Evolutionary conservation across 305 asterid genomes (phyloP), one percentile per base, ranked within the genome.

Genomic region (Fraxinus velutina): DNA sequence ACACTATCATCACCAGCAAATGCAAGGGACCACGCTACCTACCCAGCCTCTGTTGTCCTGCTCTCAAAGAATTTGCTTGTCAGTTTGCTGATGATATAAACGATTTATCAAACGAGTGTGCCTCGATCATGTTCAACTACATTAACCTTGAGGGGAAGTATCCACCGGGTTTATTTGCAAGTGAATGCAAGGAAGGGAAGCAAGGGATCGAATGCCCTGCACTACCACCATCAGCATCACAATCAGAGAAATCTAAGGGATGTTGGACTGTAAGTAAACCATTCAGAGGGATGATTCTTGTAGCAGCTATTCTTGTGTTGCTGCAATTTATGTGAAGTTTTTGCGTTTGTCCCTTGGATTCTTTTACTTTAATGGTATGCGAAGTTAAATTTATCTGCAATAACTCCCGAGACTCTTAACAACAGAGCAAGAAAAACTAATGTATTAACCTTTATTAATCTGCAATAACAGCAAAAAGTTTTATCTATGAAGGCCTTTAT

Each of bases 121-220:
- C 90, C 42, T 0, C 78, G 0, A 57, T 55, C 6, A 87, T 94
- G 91, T 83, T 90, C 79, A 79, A 84, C 78, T 90, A 93, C 80
- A 92, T 94, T 47, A 66, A 79, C 44, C 68, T 42, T 10, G 13
- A 76, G 0, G 93, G 97, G 1, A 79, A 85, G n/a, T 94, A 91
- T 60, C 98, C 98, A 2, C 75, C 85, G 0, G 94, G 92, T 15
- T 89, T 94, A 1, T 94, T 94, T 79, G 21, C 84, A 17, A 90
- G 89, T 37, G 1, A 81, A 75, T 94, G 98, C 83, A 84, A 76
- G 5, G 92, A 86, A 6, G 84, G 57, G 17, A 72, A 81, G 47
- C 55, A 80, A 0, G 95, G 97, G 8, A 90, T 94, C 4, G 50
- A 5, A 0, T 92, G 98, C 88, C 88, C 87, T 55, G 78, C 66